phyloP scores from a whole-genome alignment of 2,329 filamentous ascomycete species.

The Endoconidiophora laricicola region DNA sequence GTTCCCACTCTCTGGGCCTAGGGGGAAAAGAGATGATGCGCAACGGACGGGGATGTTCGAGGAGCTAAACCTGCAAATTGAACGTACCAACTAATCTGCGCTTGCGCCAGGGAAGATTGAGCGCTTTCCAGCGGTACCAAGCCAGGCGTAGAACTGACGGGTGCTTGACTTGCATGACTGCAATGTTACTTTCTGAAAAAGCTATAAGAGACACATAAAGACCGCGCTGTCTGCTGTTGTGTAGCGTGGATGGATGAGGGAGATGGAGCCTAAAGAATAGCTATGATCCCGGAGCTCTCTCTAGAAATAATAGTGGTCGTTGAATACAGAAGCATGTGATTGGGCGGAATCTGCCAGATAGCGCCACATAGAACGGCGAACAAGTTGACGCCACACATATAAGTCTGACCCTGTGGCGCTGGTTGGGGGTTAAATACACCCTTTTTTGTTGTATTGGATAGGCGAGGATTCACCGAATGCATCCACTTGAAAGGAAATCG shows the following conservation, averaged over 20 bases:
- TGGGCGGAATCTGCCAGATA: too few species aligned
- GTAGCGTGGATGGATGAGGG: background rate
- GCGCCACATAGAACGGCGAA: too few species aligned
- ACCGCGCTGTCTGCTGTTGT: background rate
- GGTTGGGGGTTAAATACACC: too few species aligned
- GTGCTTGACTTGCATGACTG: slow-evolving; percentile 8
- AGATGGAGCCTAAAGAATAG: background rate
- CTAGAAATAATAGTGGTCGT: too few species aligned
- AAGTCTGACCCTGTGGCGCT: too few species aligned
- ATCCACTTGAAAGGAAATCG: background rate
- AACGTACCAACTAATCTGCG: slow-evolving; percentile 42
- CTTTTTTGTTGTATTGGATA: background rate
- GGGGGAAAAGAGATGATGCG: background rate
- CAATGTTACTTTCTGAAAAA: background rate
- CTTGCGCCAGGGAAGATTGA: slow-evolving; percentile 47
- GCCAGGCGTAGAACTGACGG: slow-evolving; percentile 18
- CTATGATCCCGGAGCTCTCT: too few species aligned
- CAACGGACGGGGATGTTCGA: background rate
- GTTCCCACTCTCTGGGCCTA: too few species aligned
- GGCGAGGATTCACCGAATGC: background rate
- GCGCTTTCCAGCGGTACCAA: slow-evolving; percentile 46
- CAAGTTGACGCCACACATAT: too few species aligned
- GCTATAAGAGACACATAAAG: background rate
- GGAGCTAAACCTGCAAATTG: background rate
- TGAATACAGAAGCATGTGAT: too few species aligned